Conservation (phyloP, 2,329 filamentous ascomycete genomes). For the Arthrobotrys sinensis region DNA sequence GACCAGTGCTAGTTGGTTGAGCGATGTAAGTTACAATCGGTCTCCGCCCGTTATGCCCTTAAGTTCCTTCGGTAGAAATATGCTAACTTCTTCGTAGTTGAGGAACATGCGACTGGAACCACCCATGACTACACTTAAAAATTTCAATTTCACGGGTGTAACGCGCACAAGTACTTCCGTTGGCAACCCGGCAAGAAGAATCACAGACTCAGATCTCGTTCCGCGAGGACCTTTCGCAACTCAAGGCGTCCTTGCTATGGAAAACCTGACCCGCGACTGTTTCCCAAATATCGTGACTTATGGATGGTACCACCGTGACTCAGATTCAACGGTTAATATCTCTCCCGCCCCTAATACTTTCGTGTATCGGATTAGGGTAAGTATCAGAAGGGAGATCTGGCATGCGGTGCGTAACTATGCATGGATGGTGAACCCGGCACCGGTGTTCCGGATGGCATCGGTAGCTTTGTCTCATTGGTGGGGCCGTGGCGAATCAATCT, state of each 20-base stretch:
- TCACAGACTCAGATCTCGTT: background rate
- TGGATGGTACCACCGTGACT: constrained; percentile 3
- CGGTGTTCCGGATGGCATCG: no score
- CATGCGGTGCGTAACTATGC: background rate
- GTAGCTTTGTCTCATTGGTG: no score
- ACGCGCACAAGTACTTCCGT: background rate
- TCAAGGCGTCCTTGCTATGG: background rate
- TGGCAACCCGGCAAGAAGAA: background rate
- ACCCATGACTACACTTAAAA: background rate
- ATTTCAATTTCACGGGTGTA: constrained; percentile 5
- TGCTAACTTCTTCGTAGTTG: constrained; percentile 12
- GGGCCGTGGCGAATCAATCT: no score
- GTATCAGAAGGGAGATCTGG: background rate
- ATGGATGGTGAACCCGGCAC: no score
- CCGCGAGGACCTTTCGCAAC: background rate
- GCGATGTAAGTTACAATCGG: constrained; percentile 7
- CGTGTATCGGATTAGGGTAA: background rate
- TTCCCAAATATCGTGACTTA: background rate
- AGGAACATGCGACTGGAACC: background rate
- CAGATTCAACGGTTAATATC: background rate
- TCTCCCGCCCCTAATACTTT: background rate
- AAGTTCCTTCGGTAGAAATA: background rate
- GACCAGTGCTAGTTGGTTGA: constrained; percentile 20
- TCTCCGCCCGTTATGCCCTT: background rate
- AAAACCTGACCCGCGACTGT: background rate